phyloP scores from a whole-genome alignment of 106 monocot species.

The Agapanthus africanus region DNA sequence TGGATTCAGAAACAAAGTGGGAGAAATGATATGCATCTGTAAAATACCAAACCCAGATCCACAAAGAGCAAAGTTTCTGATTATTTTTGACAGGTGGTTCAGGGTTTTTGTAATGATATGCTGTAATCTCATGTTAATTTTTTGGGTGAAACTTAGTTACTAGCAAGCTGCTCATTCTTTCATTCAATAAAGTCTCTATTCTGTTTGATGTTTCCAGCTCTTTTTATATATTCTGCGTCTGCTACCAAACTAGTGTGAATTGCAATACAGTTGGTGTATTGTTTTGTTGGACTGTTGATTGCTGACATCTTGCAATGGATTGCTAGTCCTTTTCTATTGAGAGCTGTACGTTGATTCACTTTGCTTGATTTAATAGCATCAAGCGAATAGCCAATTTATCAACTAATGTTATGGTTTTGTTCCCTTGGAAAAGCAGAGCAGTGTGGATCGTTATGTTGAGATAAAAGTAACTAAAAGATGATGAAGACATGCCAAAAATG shows the following conservation, averaged over 20 bases:
- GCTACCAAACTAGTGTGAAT: neutral
- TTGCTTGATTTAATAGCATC: too few species aligned
- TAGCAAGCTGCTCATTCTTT: neutral
- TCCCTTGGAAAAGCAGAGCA: too few species aligned
- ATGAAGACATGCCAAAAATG: too few species aligned
- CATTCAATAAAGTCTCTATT: neutral
- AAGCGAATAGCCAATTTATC: too few species aligned
- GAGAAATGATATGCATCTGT: neutral
- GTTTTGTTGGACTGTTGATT: neutral
- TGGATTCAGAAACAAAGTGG: neutral
- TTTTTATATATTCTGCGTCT: neutral
- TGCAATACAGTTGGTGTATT: neutral
- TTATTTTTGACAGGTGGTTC: neutral
- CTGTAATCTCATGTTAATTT: neutral
- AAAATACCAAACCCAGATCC: constrained; percentile 9
- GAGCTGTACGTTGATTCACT: constrained; percentile 8
- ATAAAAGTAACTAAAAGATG: too few species aligned
- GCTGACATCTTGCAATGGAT: neutral
- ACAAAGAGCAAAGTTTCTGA: neutral
- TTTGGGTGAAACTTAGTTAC: constrained; percentile 4
- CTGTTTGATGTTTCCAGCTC: neutral
- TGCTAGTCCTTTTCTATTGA: neutral
- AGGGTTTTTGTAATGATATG: neutral
- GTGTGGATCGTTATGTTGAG: too few species aligned
- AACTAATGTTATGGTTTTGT: too few species aligned